Percentiles rank a stretch among this genome's conserved stretches.
Conservation (phyloP, 2,329 filamentous ascomycete species). For the Mycocentrospora acerina region DNA sequence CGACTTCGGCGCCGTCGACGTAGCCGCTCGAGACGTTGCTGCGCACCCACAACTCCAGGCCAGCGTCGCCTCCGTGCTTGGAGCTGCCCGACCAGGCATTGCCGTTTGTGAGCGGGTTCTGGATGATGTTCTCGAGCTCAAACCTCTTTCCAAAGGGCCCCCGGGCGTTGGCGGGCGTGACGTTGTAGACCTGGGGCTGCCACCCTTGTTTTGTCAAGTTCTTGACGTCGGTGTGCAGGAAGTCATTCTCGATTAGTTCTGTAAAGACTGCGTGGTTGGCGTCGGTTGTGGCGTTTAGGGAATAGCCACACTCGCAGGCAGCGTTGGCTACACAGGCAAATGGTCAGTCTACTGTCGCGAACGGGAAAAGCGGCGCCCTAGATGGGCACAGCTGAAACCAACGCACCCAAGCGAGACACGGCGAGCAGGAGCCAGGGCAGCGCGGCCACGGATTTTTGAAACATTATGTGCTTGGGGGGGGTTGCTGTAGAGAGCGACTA, state of each 20-base stretch:
- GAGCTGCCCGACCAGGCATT: slow-evolving; percentile 50
- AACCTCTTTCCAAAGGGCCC: slow-evolving; percentile 69
- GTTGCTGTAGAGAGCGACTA: slow-evolving; percentile 24
- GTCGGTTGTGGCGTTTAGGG: slow-evolving; percentile 51
- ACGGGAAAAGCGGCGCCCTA: background rate
- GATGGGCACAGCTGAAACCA: background rate
- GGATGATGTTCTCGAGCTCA: slow-evolving; percentile 57
- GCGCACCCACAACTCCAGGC: slow-evolving; percentile 42
- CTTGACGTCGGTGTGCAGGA: slow-evolving; percentile 57
- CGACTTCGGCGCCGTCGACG: slow-evolving; percentile 65
- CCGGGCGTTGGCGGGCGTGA: slow-evolving; percentile 57
- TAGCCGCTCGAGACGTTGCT: slow-evolving; percentile 47
- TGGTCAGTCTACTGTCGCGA: slow-evolving; percentile 8
- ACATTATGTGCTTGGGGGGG: slow-evolving; percentile 14
- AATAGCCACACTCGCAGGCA: slow-evolving; percentile 74
- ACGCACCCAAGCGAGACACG: slow-evolving; percentile 35
- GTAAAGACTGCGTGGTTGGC: slow-evolving; percentile 59
- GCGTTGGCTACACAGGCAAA: slow-evolving; percentile 38
- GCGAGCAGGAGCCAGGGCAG: slow-evolving; percentile 33
- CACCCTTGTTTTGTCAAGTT: slow-evolving; percentile 57
- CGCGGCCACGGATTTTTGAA: slow-evolving; percentile 21
- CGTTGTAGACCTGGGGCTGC: slow-evolving; percentile 67
- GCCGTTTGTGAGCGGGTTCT: slow-evolving; percentile 51
- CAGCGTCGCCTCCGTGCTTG: slow-evolving; percentile 45
- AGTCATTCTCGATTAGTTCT: slow-evolving; percentile 71